Base-by-base conservation (phyloP, 1,284 basidiomycete species). In the Moesziomyces antarcticus region DNA sequence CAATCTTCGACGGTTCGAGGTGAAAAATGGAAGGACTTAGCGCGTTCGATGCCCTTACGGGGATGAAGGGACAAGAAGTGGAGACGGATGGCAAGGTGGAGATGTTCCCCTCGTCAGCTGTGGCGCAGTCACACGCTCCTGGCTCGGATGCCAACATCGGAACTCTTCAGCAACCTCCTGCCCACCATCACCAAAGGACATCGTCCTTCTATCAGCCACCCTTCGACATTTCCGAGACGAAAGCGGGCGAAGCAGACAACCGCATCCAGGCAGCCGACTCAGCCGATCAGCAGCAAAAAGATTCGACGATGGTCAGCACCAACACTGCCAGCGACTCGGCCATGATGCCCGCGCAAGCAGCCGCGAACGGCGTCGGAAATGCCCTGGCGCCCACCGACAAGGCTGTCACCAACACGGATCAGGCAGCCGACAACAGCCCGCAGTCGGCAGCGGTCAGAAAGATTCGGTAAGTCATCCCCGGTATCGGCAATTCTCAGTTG, bases 91-190 rank as follows among this genome's bases (percentile, higher is more conserved):
- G 45, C 35, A 69, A 44, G 21, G 56, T 62, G 14, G 66, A 63
- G 42, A 62, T 69, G 66, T 62, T 51, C 24, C 66, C 66, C 2
- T 63, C 66, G 3, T 69, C 66, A 0, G 66, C 66, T 0, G 66
- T 69, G 1, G 66, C 66, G 25, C 59, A 62, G 18, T 48, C 59
- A 18, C 55, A 69, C n/a, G 43, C 55, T 16, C 59, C 66, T 10
- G 66, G 66, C 20, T 58, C 59, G 21, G 52, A 51, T 41, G 41
- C 35, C 35, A 37, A 37, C 5, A 45, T 60, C 3, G 54, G 56
- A 25, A 27, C 59, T 9, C 52, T 69, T 25, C 59, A 69, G n/a
- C 65, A 68, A 20, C 65, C 65, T 46, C 49, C 66, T 13, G 20
- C 43, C 33, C 40, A 52, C 42, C 30, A 45, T 22, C 51, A 48